A percentile compares a stretch with the other conserved stretches of the same genome.
phyloP scores from a whole-genome alignment of 352 stramenopile genomes.

The Phytophthora ramorum region DNA sequence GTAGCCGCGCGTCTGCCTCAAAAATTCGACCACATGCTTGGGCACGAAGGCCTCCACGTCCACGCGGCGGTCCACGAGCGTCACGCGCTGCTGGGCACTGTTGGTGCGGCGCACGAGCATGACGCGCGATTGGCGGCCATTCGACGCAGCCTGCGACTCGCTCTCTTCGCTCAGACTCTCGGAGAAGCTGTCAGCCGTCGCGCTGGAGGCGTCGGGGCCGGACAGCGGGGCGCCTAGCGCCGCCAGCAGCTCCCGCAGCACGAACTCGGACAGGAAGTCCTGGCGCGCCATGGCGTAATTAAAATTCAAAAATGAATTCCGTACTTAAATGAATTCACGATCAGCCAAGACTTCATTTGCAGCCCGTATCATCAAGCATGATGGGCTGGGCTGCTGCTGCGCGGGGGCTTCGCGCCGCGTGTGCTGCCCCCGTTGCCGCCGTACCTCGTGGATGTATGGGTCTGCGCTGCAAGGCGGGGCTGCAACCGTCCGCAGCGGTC shows the following conservation, averaged over 20 bases:
- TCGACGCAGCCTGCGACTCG: conserved; percentile 46
- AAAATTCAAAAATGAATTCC: conserved; percentile 2
- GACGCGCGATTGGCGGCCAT: conserved; percentile 40
- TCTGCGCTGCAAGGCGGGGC: conserved; percentile 26
- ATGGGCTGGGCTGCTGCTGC: conserved; percentile 32
- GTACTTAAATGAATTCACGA: not conserved
- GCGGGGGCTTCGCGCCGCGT: conserved; percentile 21
- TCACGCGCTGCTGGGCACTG: conserved; percentile 43
- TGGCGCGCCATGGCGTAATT: conserved; percentile 16
- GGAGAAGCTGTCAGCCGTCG: conserved; percentile 38
- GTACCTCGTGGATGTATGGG: conserved; percentile 23
- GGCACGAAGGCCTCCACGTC: conserved; percentile 64
- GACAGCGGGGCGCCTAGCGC: conserved; percentile 41
- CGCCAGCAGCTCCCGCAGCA: conserved; percentile 62
- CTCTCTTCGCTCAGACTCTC: conserved; percentile 61
- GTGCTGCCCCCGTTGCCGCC: conserved; percentile 12
- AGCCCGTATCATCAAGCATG: conserved; percentile 28
- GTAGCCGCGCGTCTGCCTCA: conserved; percentile 38
- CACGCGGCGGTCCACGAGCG: conserved; percentile 58
- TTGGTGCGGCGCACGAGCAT: conserved; percentile 62
- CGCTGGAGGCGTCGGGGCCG: not conserved
- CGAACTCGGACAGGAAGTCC: conserved; percentile 51
- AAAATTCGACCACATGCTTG: conserved; percentile 12
- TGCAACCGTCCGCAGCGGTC: conserved; percentile 7
- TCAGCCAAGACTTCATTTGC: too few species aligned